Evolutionary conservation across 208 protist species (phyloP), one percentile per base, ranked within the genome.

Genomic region (Tetramitus jugosus): DNA sequence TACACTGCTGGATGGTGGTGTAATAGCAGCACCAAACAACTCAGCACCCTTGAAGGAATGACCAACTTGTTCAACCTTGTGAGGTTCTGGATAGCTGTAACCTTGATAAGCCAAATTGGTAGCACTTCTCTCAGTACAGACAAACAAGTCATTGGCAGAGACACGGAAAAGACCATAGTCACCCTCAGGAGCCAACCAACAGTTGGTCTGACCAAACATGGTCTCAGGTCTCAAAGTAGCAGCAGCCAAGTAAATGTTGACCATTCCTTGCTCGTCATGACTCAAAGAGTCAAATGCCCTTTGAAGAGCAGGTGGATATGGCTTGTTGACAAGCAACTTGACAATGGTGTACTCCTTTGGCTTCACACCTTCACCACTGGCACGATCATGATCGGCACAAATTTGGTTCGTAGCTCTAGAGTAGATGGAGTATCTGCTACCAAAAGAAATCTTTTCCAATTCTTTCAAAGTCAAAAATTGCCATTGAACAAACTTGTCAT

Each of bases 211-310:
- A 17, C 91, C 91, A 82, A 92, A 92, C 91, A 99, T 99, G 40
- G 98, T 99, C 88, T 99, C 98, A 37, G 98, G 94, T 40, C 98
- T 89, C 2, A 99, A 90, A n/a, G 98, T 99, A 13, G 96, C 98
- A 39, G 95, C 92, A 8, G 95, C 91, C 8, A 99, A 84, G 81
- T 94, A 95, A n/a, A 99, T 90, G n/a, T 86, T 85, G 31, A 85
- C 61, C n/a, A n/a, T n/a, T n/a, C n/a, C n/a, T n/a, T n/a, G n/a
- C 13, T 52, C n/a, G 43, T 72, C 29, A 33, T 82, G 84, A n/a
- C 49, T 46, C 13, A 80, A 10, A n/a, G 14, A 23, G 10, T 56
- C 39, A 4, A 71, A 71, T 33, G 68, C 46, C n/a, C n/a, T n/a
- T 62, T 88, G 85, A 75, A 86, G 80, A 60, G 69, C 52, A 46